A percentile compares a stretch with the other conserved stretches of the same genome.
Conservation (phyloP, 2,329 filamentous ascomycete species). For the Colletotrichum lindemuthianum region DNA sequence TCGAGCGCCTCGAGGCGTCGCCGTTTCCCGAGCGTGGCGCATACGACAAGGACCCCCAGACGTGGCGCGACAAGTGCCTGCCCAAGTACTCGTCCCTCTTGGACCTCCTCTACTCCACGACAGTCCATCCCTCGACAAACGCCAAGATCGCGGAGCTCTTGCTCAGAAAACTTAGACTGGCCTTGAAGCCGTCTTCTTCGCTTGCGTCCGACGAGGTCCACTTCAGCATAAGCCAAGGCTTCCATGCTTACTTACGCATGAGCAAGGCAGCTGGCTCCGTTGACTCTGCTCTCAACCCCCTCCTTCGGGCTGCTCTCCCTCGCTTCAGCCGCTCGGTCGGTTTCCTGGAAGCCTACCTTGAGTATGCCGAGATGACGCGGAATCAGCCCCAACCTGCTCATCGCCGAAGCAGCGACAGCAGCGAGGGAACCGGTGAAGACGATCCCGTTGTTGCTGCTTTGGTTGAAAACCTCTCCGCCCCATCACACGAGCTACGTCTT, state of each 20-base stretch:
- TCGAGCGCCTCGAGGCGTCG: constrained; percentile 71
- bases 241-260: constrained; percentile 77
- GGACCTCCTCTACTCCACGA: constrained; percentile 68
- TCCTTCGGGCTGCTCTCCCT: constrained; percentile 73
- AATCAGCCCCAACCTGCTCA: constrained; percentile 23
- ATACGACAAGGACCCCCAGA: constrained; percentile 69
- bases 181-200: constrained; percentile 68
- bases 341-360: constrained; percentile 72
- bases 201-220: constrained; percentile 71
- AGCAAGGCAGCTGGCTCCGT: constrained; percentile 66
- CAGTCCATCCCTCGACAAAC: constrained; percentile 73
- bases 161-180: constrained; percentile 72
- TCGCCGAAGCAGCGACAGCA: constrained; percentile 48
- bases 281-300: constrained; percentile 70
- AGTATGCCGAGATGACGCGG: constrained; percentile 59
- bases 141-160: constrained; percentile 73
- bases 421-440: constrained; percentile 55
- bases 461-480: constrained; percentile 77
- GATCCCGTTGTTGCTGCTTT: constrained; percentile 72
- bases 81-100: constrained; percentile 76
- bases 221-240: constrained; percentile 80
- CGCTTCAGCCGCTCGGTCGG: constrained; percentile 72
- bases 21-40: constrained; percentile 72
- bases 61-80: constrained; percentile 71
- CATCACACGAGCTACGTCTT: constrained; percentile 79